phyloP scores from a whole-genome alignment of 805 yeast genomes.

The Huiozyma sinensis region DNA sequence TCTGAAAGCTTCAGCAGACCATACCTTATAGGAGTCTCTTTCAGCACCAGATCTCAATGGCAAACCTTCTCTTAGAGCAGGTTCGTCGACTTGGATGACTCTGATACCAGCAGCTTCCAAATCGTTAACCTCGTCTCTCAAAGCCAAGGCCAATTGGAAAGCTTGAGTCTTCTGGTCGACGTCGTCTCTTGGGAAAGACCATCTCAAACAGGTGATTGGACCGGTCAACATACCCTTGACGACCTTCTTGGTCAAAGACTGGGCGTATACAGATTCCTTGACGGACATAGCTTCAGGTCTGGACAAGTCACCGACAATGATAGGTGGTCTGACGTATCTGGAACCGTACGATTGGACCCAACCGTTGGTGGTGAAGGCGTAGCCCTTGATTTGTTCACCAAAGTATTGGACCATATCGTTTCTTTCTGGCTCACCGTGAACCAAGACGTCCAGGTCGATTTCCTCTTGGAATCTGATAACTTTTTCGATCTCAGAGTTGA shows the following conservation, averaged over 20 bases:
- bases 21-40: slow-evolving; percentile 89
- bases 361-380: slow-evolving; percentile 96
- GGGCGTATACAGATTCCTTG: slow-evolving; percentile 98
- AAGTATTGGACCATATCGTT: slow-evolving; percentile 99
- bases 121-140: slow-evolving; percentile 97
- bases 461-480: slow-evolving; percentile 99
- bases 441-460: slow-evolving; percentile 94
- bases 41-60: slow-evolving; percentile 97
- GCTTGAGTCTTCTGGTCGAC: slow-evolving; percentile 89
- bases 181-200: slow-evolving; percentile 99
- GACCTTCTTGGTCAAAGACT: slow-evolving; percentile 88
- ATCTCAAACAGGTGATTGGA: slow-evolving; percentile 98
- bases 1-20: slow-evolving; percentile 99
- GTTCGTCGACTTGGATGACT: slow-evolving; percentile 98
- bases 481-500: slow-evolving; percentile 89
- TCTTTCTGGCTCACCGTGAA: slow-evolving; percentile 99
- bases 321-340: slow-evolving; percentile 99
- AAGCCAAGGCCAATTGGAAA: slow-evolving; percentile 91
- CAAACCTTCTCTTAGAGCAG: slow-evolving; percentile 99
- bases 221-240: slow-evolving; percentile 99
- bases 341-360: slow-evolving; percentile 99
- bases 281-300: slow-evolving; percentile 98
- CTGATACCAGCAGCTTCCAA: slow-evolving; percentile 97
- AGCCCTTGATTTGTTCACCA: slow-evolving; percentile 98
- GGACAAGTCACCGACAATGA: slow-evolving; percentile 97